Base-by-base conservation (phyloP, 2,329 filamentous ascomycete species). In the Elsinoe necatrix region DNA sequence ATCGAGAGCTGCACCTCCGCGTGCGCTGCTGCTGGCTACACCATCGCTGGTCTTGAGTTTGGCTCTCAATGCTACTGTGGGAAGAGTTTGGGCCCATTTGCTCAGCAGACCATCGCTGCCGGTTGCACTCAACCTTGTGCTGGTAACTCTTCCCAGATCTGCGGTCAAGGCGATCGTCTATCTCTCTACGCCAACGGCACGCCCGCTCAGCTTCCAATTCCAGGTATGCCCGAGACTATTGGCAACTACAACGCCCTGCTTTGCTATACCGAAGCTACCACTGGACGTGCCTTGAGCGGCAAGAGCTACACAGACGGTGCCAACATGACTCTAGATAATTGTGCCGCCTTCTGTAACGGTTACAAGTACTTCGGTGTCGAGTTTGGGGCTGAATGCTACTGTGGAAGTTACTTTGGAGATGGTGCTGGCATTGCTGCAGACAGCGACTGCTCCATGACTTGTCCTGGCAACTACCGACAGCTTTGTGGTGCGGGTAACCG, bases 321-420 rank as follows among this genome's bases (percentile, higher is more conserved):
- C 18, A 63, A 58, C 48, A 71, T 75, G 71, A 72, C 73, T 5
- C 61, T 75, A 12, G 70, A 73, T 34, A 64, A 61, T 57, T 75
- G 72, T 60, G 67, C 68, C 1, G 58, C 60, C 39, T 72, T 62
- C 61, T 71, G 68, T 64, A 58, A 58, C 16, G 64, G 59, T n/a
- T 73, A 68, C 60, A 57, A 63, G 41, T 73, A 67, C 59, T 73
- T 72, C 47, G 73, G 71, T 20, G 62, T 69, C 21, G 69, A 73
- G 58, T 72, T 69, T 55, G 64, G 62, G 2, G 58, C 58, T 7
- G 68, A 74, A 60, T 75, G 73, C 58, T 59, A 62, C 61, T 68
- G 66, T 34, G 66, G 66, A 3, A 65, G 64, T 39, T 61, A 42
- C 23, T 56, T 68, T 23, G 58, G 41, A 5, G 43, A 56, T n/a